Evolutionary conservation across 805 yeast genomes (phyloP).

Genomic region (Candida maltosa): DNA sequence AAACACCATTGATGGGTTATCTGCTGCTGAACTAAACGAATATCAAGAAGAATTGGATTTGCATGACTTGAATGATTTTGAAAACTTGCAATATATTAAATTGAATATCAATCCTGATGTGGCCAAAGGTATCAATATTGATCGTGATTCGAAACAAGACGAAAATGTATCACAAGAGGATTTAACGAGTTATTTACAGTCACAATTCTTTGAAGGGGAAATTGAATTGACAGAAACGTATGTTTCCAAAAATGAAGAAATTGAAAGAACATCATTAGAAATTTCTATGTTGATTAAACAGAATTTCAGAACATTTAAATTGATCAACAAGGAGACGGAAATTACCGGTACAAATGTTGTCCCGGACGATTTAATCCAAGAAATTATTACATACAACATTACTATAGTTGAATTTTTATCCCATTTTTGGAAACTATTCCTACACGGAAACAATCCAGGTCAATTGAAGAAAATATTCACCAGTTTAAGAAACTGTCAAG

Average conservation of each 20-base stretch:
- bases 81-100: constrained; percentile 27
- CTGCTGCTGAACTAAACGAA: constrained; percentile 15
- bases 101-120: constrained; percentile 26
- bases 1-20: constrained; percentile 6
- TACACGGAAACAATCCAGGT: constrained; percentile 33
- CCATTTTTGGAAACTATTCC: constrained; percentile 40
- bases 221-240: constrained; percentile 25
- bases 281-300: constrained; percentile 29
- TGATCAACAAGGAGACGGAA: constrained; percentile 9
- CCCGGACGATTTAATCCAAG: constrained; percentile 24
- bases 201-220: constrained; percentile 15
- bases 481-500: constrained; percentile 33
- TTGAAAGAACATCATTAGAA: constrained; percentile 29
- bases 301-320: constrained; percentile 30
- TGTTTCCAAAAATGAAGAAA: constrained; percentile 20
- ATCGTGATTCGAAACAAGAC: constrained; percentile 11
- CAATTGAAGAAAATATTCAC: constrained; percentile 36
- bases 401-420: constrained; percentile 41
- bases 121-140: constrained; percentile 15
- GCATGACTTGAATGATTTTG: constrained; percentile 34
- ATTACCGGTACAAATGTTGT: constrained; percentile 14
- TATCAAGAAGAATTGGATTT: constrained; percentile 29
- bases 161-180: constrained; percentile 9
- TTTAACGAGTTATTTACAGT: constrained; percentile 13
- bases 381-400: constrained; percentile 34